These are phyloP conservation scores for Suaeda aralocaspica DNA, from an alignment of 148 eudicot genomes.

Conservation along the genomic window DNA sequence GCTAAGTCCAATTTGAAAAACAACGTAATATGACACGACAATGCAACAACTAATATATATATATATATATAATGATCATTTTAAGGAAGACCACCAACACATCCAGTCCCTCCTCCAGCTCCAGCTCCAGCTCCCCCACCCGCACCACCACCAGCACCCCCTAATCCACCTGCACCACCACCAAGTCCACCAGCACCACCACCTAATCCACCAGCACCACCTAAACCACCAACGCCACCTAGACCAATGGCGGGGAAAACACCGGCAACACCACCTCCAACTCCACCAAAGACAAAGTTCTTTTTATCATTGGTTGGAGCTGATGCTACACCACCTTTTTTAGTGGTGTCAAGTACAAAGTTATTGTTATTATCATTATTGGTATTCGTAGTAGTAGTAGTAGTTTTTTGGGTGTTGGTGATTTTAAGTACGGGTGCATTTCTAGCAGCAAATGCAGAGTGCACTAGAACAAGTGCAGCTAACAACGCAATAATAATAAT, in stretches of 20 bases:
- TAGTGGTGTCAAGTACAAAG: conserved; percentile 12
- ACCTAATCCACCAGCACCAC: not conserved
- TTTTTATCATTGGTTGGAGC: conserved; percentile 5
- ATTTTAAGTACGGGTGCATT: not conserved
- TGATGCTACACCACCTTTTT: not conserved
- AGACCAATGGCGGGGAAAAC: not conserved
- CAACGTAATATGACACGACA: too few relatives aligned
- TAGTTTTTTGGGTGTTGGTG: not conserved
- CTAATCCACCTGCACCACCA: conserved; percentile 12
- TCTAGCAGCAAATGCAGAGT: conserved; percentile 13
- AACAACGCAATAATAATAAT: conserved; percentile 1
- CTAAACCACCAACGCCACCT: conserved; percentile 2
- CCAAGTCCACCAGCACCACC: conserved; percentile 21
- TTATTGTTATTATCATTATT: not conserved
- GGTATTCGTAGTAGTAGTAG: not conserved
- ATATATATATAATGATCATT: too few relatives aligned
- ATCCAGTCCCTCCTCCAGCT: conserved; percentile 4
- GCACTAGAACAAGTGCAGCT: conserved; percentile 14
- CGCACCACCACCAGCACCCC: conserved; percentile 5
- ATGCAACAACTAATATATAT: too few relatives aligned
- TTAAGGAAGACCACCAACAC: conserved; percentile 20
- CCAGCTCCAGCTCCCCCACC: conserved; percentile 13
- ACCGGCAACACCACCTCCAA: conserved; percentile 14
- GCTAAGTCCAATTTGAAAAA: too few relatives aligned
- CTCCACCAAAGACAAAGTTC: conserved; percentile 21